Evolutionary conservation across 345 rosid genomes (phyloP).

Genomic region (Populus pruinosa): DNA sequence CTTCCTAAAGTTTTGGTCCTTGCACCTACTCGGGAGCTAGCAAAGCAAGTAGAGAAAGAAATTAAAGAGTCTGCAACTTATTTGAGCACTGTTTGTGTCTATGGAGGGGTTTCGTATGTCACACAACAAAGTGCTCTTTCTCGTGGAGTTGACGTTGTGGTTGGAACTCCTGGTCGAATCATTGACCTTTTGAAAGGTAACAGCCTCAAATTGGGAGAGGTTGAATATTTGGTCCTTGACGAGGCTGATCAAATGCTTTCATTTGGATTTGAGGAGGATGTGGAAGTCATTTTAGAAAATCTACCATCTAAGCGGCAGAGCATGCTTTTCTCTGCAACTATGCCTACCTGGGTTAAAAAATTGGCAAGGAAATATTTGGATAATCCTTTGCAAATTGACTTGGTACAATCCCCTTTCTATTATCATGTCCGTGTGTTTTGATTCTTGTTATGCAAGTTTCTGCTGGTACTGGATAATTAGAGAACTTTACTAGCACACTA

Average conservation of each 20-base stretch:
- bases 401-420: conserved; percentile 44
- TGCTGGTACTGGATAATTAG: background rate
- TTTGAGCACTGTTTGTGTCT: conserved; percentile 79
- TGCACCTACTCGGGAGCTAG: conserved; percentile 89
- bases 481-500: background rate
- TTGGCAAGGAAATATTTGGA: conserved; percentile 84
- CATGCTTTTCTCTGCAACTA: conserved; percentile 99
- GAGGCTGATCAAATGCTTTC: conserved; percentile 99
- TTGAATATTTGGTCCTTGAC: conserved; percentile 91
- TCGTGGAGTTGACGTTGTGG: conserved; percentile 95
- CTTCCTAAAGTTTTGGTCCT: conserved; percentile 77
- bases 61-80: conserved; percentile 88
- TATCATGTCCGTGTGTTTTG: background rate
- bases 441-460: background rate
- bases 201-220: conserved; percentile 80
- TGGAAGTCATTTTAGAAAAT: conserved; percentile 78
- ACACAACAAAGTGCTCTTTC: conserved; percentile 77
- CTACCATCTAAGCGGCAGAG: conserved; percentile 83
- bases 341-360: conserved; percentile 97
- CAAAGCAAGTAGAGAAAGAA: conserved; percentile 96
- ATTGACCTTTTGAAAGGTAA: conserved; percentile 76
- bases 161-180: conserved; percentile 95
- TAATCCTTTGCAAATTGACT: conserved; percentile 82
- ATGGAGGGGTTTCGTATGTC: conserved; percentile 91
- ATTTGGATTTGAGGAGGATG: conserved; percentile 95